Conservation (phyloP, 2,329 filamentous ascomycete genomes). For the Chaetomium sp. region DNA sequence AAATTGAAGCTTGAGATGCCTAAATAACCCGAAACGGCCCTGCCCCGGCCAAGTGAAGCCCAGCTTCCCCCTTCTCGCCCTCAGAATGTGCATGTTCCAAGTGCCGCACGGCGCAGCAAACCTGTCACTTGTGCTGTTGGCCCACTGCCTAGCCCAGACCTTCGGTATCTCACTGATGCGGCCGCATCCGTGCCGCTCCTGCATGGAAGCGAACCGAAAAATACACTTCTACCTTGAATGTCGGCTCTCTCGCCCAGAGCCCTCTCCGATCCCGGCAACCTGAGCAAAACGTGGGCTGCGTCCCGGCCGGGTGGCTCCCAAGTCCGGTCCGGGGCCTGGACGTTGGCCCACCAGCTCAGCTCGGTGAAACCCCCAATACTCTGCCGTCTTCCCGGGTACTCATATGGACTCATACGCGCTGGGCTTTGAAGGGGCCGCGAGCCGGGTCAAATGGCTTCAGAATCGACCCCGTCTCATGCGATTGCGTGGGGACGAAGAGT, state of each 20-base stretch:
- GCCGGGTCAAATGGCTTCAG: constrained; percentile 20
- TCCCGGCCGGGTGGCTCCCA: constrained; percentile 8
- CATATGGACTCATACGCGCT: not conserved
- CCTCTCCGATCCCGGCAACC: not conserved
- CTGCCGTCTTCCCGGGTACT: not conserved
- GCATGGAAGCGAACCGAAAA: constrained; percentile 1
- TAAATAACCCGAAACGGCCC: constrained; percentile 23
- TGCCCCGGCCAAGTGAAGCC: constrained; percentile 16
- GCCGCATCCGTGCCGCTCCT: constrained; percentile 7
- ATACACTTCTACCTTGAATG: not conserved
- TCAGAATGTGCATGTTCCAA: not conserved
- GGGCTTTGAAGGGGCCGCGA: constrained; percentile 9
- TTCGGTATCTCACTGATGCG: not conserved
- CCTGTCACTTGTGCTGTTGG: not conserved
- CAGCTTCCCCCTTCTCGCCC: constrained; percentile 4
- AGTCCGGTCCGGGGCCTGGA: constrained; percentile 5
- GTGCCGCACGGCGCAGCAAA: constrained; percentile 27
- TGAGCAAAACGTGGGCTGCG: not conserved
- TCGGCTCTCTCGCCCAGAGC: not conserved
- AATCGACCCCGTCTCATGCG: constrained; percentile 8
- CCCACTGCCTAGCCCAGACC: not conserved
- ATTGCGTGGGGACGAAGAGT: not conserved
- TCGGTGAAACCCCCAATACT: constrained; percentile 17
- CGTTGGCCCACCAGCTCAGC: constrained; percentile 19
- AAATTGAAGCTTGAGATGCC: constrained; percentile 10